Base-by-base conservation (phyloP, 129 eudicot genomes). In the sunflower (Helianthus annuus) region DNA sequence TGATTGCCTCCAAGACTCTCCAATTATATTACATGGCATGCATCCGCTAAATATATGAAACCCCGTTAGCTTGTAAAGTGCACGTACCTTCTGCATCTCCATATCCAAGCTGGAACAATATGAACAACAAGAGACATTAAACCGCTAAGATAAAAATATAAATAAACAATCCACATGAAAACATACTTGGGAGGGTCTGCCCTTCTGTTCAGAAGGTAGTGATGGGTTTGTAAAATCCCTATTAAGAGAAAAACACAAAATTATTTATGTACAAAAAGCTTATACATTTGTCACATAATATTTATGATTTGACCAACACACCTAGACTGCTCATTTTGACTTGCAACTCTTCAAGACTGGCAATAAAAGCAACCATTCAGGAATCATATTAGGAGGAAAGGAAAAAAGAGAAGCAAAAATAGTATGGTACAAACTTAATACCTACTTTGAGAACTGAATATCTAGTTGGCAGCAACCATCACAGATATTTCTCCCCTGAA, bases 401-500 rank as follows among this genome's bases (percentile, higher is more conserved):
- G 32, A 2, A 2, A 27, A 27, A 27, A 27, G 3, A 19, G 22
- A 48, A 34, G 10, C 19, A 5, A 45, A 44, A 44, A 78, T 36
- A 22, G 54, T 32, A 66, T 32, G 72, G 59, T 61, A 13, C 16
- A 78, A 54, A 60, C 42, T 70, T 63, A 70, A 17, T 70, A 78
- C 97, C 75, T 82, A 94, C 99, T 94, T 94, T 64, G 99, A 94
- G 82, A 80, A 90, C 72, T 94, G 99, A 64, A 94, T 90, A 80
- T 94, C 99, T 78, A 94, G 83, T 80, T 90, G 97, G 77, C 99
- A 94, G 86, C 99, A 94, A 71, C 99, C 99, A 81, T 94, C 99
- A 49, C 90, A 94, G 29, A 94, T 90, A 80, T 90, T 94, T 64
- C 99, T 92, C 57, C 99, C 97, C 99, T 94, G 76, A 27, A 60